These are phyloP conservation scores for Gaeumannomyces sp. DNA, from an alignment of 2,329 filamentous ascomycete species.

Conservation along the genomic window DNA sequence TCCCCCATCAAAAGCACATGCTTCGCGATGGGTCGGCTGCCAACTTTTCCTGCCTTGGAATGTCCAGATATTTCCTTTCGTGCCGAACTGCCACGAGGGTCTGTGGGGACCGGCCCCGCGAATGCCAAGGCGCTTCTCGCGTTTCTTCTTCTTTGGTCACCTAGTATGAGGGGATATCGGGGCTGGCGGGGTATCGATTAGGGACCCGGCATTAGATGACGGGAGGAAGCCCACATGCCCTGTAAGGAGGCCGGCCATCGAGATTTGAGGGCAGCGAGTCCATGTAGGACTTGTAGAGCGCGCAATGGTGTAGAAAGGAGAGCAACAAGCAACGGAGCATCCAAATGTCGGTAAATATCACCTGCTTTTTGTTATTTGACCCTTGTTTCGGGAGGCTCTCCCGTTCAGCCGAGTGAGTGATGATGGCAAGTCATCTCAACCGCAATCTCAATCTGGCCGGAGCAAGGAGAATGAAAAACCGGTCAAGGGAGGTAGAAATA, in stretches of 20 bases:
- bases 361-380: no score
- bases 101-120: neutral
- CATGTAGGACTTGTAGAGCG: neutral
- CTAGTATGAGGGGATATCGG: neutral
- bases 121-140: neutral
- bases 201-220: neutral
- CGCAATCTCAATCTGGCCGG: neutral
- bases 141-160: neutral
- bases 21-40: neutral
- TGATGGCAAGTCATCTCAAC: neutral
- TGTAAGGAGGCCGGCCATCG: neutral
- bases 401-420: neutral
- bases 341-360: no score
- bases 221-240: neutral
- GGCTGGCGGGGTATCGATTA: neutral
- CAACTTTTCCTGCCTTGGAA: neutral
- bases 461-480: neutral
- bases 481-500: neutral
- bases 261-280: neutral
- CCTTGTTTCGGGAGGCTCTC: neutral
- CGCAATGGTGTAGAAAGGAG: neutral
- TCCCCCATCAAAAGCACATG: neutral
- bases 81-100: neutral
- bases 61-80: neutral
- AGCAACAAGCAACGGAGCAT: neutral